Evolutionary conservation across 768 basidiomycete species (phyloP), one percentile per base, ranked within the genome.

Genomic region (Kwoniella dejecticola): DNA sequence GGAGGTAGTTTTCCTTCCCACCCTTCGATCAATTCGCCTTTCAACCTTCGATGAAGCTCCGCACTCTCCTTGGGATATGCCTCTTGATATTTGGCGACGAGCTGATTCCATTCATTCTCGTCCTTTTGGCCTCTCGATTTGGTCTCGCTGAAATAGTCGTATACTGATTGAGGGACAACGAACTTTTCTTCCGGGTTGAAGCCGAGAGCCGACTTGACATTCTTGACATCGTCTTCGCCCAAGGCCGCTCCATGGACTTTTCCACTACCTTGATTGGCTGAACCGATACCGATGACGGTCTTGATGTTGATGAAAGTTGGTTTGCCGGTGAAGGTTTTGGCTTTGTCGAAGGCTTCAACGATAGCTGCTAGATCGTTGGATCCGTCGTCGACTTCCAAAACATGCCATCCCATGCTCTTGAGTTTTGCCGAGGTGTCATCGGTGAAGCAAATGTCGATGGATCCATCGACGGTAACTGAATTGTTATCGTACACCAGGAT

Each of bases 401-500:
- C 64, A 30, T 78, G 61, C 77, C 77, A 78, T 26, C 66, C 64
- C 42, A 55, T 50, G 3, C 74, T 70, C n/a, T 44, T 58, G 27
- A 78, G 63, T 66, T 76, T 76, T 54, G 75, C 75, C 8, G 68
- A 70, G 12, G 77, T 78, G 55, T 78, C 75, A 45, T 78, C 77
- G n/a, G 75, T 74, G 62, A 78, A 78, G 57, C 75, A 76, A 27
- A 45, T 50, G 56, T 74, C 77, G 54, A 78, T 78, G 44, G 58
- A 57, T 17, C 77, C 77, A 59, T 78, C 77, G 11, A 78, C 77
- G 1, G 77, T 78, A 47, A 78, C 65, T 2, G 45, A 33, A 61
- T 78, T 78, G 60, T 75, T 73, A 62, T 78, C 77, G 62, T 78
- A 78, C n/a, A 78, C 67, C 10, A 78, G 62, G 46, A 78, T 73